Percentiles rank a stretch among this genome's conserved stretches.
Evolutionary conservation across 495 filamentous ascomycete genomes (phyloP).

Genomic region (Xeromyces bisporus): DNA sequence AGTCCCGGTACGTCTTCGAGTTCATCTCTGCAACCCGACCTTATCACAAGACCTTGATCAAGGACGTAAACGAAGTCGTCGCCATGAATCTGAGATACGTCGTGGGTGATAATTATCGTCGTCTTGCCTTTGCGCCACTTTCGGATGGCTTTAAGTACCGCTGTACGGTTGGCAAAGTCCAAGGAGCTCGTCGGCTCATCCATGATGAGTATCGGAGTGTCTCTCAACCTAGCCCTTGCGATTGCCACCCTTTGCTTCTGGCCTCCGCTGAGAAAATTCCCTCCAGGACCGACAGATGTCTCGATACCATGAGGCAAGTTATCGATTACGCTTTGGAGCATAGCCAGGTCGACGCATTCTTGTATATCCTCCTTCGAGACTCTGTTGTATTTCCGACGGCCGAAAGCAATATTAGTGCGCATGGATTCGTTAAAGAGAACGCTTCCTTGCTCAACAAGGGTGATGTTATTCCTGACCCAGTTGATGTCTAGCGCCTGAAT

Average conservation of each 20-base stretch:
- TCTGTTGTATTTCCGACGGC: conserved; percentile 29
- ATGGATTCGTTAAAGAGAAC: conserved; percentile 75
- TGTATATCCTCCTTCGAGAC: conserved; percentile 39
- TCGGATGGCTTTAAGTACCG: conserved; percentile 57
- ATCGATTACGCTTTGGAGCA: conserved; percentile 55
- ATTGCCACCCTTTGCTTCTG: conserved; percentile 66
- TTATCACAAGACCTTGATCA: conserved; percentile 49
- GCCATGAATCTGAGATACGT: conserved; percentile 59
- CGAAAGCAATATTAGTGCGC: conserved; percentile 66
- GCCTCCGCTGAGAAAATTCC: conserved; percentile 64
- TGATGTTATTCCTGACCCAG: conserved; percentile 69
- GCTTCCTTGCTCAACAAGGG: conserved; percentile 68
- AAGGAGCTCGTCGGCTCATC: conserved; percentile 76
- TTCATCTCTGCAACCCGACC: conserved; percentile 43
- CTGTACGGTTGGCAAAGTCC: conserved; percentile 51
- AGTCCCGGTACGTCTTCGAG: conserved; percentile 18
- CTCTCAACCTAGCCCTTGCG: conserved; percentile 59
- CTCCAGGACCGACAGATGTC: conserved; percentile 54
- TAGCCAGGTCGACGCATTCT: conserved; percentile 39
- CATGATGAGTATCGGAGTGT: conserved; percentile 65
- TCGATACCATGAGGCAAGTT: conserved; percentile 57
- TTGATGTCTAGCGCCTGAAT: conserved; percentile 43
- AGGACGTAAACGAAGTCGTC: conserved; percentile 71
- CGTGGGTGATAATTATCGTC: conserved; percentile 79
- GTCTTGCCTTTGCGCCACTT: conserved; percentile 54